Evolutionary conservation across 495 filamentous ascomycete species (phyloP), one percentile per base, ranked within the genome.

Genomic region (Sordaria brevicollis): DNA sequence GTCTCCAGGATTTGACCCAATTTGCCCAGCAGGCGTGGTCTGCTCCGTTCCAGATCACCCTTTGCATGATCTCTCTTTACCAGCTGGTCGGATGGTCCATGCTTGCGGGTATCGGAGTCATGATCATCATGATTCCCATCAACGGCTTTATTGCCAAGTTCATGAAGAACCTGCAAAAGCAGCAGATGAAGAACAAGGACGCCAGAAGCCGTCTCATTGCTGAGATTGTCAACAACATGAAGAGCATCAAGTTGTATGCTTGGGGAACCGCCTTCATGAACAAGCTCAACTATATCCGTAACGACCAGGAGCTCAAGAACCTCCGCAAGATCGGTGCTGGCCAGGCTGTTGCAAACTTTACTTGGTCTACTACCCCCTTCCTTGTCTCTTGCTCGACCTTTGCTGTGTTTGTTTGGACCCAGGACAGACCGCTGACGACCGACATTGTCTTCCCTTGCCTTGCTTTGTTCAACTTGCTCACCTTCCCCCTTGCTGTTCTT

Each of bases 161-260:
- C 73, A 96, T 97, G 93, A 98, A 97, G 81, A 93, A 83, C 29
- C 82, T 99, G 66, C 96, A 98, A 77, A 97, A 97, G 78, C 81
- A 86, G 70, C 96, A 99, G 81, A 99, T 99, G 96, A 96, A 94
- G 83, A 98, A 98, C 81, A 99, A 99, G 80, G 96, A 99, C 75
- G 87, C 93, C 8, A 89, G 96, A 71, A 97, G 95, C 33, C 85
- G 94, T 37, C 79, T 99, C 68, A 96, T 97, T 86, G 95, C 96
- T 6, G 96, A 99, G 82, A 98, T 99, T 71, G 82, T 98, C 75
- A 98, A 98, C 85, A 97, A 97, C 79, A 97, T 98, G 89, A 98
- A 98, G 83, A 94, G 92, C 77, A 98, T 98, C 82, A 98, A 99
- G 81, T 87, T 99, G 31, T 99, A 97, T 81, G 96, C 94, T 54